phyloP scores from a whole-genome alignment of 2,329 filamentous ascomycete genomes.

The Coniochaeta pulveracea region DNA sequence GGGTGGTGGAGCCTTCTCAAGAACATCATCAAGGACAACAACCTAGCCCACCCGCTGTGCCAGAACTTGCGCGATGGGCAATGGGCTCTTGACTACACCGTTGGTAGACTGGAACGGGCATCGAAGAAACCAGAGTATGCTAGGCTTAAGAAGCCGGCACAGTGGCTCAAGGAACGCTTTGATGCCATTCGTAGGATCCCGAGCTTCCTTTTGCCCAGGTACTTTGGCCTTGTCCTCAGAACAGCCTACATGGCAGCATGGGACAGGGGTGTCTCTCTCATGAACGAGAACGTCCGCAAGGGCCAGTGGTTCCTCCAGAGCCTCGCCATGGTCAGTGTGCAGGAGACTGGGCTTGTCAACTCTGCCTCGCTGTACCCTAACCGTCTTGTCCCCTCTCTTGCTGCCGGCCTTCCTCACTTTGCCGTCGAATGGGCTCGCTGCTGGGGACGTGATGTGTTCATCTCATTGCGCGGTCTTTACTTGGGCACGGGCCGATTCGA shows the following conservation, averaged over 20 bases:
- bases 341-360: slow-evolving; percentile 80
- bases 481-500: slow-evolving; percentile 79
- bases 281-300: slow-evolving; percentile 64
- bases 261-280: slow-evolving; percentile 65
- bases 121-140: slow-evolving; percentile 51
- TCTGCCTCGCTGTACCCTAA: slow-evolving; percentile 85
- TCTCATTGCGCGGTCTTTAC: slow-evolving; percentile 84
- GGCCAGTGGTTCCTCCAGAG: slow-evolving; percentile 85
- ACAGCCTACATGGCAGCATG: slow-evolving; percentile 80
- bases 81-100: slow-evolving; percentile 85
- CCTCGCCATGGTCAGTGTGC: slow-evolving; percentile 81
- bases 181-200: slow-evolving; percentile 77
- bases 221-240: slow-evolving; percentile 82
- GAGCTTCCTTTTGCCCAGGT: slow-evolving; percentile 80
- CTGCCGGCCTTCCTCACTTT: slow-evolving; percentile 90
- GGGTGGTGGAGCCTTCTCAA: slow-evolving; percentile 95
- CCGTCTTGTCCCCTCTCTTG: slow-evolving; percentile 74
- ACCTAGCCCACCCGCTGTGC: slow-evolving; percentile 86
- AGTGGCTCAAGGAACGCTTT: slow-evolving; percentile 77
- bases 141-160: slow-evolving; percentile 51
- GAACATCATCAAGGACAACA: slow-evolving; percentile 75
- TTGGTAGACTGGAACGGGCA: slow-evolving; percentile 64
- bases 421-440: slow-evolving; percentile 88
- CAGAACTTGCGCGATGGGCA: slow-evolving; percentile 84
- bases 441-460: slow-evolving; percentile 97